These are phyloP conservation scores for Globisporangium alternatum DNA, from an alignment of 352 stramenopile species.

Conservation along the genomic window DNA sequence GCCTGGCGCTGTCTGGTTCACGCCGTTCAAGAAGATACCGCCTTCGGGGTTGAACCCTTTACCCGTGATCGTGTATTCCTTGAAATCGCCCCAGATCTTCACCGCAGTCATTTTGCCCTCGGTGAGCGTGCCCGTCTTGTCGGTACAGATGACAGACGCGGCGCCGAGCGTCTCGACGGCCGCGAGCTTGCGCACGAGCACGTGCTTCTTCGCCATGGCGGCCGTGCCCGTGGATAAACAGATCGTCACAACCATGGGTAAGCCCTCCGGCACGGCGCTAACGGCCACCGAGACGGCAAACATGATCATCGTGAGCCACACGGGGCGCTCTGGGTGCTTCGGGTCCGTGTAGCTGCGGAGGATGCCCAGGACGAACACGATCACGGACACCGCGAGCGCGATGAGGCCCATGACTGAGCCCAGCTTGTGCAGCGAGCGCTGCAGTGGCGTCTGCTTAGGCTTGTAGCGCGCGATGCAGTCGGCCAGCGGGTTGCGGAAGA, in stretches of 20 bases:
- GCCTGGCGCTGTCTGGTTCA: constrained; percentile 33
- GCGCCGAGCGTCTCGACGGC: constrained; percentile 85
- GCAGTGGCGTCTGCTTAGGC: constrained; percentile 86
- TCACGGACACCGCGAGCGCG: constrained; percentile 72
- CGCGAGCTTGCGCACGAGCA: constrained; percentile 84
- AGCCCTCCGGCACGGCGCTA: constrained; percentile 72
- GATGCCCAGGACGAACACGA: constrained; percentile 91
- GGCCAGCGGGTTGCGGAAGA: constrained; percentile 39
- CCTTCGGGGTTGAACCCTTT: constrained; percentile 63
- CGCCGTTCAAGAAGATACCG: constrained; percentile 42
- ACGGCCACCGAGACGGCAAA: constrained; percentile 89
- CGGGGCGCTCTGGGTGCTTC: constrained; percentile 69
- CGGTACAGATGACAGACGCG: constrained; percentile 90
- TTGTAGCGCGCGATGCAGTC: constrained; percentile 59
- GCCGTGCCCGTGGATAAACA: constrained; percentile 69
- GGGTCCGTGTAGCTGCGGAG: constrained; percentile 47
- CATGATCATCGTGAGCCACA: constrained; percentile 93
- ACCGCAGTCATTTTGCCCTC: constrained; percentile 83
- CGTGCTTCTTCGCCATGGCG: constrained; percentile 74
- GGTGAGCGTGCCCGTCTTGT: constrained; percentile 96
- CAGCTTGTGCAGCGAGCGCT: constrained; percentile 92
- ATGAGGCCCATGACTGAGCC: constrained; percentile 90
- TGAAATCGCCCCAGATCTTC: constrained; percentile 74
- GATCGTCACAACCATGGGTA: constrained; percentile 83
- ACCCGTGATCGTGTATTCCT: constrained; percentile 61